These are phyloP conservation scores for Nicotiana noctiflora DNA, from an alignment of 257 asterid genomes.

Conservation along the genomic window DNA sequence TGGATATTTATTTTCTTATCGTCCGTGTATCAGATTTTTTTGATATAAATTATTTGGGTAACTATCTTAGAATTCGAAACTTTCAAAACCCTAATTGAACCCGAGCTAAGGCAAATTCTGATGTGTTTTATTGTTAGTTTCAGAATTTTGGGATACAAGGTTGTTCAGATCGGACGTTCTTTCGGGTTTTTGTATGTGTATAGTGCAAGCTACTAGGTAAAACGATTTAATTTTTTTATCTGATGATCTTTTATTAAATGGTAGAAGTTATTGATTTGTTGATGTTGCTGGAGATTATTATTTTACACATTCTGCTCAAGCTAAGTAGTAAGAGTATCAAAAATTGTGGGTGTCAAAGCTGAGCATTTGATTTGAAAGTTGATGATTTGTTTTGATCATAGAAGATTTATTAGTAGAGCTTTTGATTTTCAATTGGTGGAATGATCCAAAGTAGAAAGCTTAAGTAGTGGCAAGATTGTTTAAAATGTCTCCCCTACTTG, in stretches of 20 bases:
- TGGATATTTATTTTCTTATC: conserved; percentile 15
- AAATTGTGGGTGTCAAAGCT: conserved; percentile 23
- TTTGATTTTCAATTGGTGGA: background rate
- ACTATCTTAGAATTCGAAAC: conserved; percentile 2
- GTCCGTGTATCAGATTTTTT: background rate
- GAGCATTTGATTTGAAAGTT: background rate
- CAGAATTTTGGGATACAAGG: conserved; percentile 34
- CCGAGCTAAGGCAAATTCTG: conserved; percentile 23
- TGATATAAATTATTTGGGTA: background rate
- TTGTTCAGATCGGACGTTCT: conserved; percentile 49
- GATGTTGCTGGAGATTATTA: conserved; percentile 10
- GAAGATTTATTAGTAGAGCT: background rate
- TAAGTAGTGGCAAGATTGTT: background rate
- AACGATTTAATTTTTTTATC: background rate
- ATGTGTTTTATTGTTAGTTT: conserved; percentile 32
- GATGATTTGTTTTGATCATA: conserved; percentile 6
- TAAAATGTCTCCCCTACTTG: conserved; percentile 2
- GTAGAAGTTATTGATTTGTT: conserved; percentile 2
- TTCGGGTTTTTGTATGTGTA: conserved; percentile 25
- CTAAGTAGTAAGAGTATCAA: conserved; percentile 20
- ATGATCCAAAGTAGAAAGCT: background rate
- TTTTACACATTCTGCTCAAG: conserved; percentile 3
- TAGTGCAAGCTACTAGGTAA: conserved; percentile 26
- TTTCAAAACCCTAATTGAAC: conserved; percentile 69
- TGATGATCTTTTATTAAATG: background rate